Evolutionary conservation across 768 basidiomycete species (phyloP).

Genomic region (Lactarius quietus): DNA sequence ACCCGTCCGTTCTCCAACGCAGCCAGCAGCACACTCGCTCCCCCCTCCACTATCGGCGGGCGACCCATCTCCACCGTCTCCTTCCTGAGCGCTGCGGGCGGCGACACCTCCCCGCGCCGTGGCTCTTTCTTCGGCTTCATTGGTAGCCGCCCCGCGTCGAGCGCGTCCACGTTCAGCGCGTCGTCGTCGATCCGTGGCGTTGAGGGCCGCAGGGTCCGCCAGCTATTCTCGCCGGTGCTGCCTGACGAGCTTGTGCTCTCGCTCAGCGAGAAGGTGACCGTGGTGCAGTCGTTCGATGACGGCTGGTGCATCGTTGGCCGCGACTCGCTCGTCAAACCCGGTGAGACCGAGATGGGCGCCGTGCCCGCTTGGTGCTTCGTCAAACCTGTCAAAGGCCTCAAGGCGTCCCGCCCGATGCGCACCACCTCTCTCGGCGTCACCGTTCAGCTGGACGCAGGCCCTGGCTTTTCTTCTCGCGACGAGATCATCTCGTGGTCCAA

Average conservation of each 20-base stretch:
- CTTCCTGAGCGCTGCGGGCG: not conserved
- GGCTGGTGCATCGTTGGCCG: conserved; percentile 77
- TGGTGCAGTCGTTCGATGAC: conserved; percentile 67
- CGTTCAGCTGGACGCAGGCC: conserved; percentile 46
- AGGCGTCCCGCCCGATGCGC: conserved; percentile 61
- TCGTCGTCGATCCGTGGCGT: conserved; percentile 22
- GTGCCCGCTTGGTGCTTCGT: conserved; percentile 78
- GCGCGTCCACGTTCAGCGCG: conserved; percentile 13
- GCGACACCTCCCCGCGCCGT: not conserved
- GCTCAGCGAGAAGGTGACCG: conserved; percentile 55
- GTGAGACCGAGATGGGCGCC: conserved; percentile 61
- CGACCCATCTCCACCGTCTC: conserved; percentile 22
- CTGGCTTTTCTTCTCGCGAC: conserved; percentile 40
- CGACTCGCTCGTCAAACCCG: conserved; percentile 37
- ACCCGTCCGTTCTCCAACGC: conserved; percentile 42
- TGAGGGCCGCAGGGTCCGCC: conserved; percentile 52
- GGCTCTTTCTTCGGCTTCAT: conserved; percentile 20
- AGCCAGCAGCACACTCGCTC: conserved; percentile 34
- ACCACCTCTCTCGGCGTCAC: conserved; percentile 61
- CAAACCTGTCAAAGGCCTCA: conserved; percentile 55
- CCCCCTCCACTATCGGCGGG: not conserved
- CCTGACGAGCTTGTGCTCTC: conserved; percentile 67
- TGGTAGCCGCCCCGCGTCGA: conserved; percentile 23
- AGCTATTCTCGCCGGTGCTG: conserved; percentile 63
- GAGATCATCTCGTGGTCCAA: conserved; percentile 70